phyloP scores from a whole-genome alignment of 805 yeast species.

The Ogataea sp. region DNA sequence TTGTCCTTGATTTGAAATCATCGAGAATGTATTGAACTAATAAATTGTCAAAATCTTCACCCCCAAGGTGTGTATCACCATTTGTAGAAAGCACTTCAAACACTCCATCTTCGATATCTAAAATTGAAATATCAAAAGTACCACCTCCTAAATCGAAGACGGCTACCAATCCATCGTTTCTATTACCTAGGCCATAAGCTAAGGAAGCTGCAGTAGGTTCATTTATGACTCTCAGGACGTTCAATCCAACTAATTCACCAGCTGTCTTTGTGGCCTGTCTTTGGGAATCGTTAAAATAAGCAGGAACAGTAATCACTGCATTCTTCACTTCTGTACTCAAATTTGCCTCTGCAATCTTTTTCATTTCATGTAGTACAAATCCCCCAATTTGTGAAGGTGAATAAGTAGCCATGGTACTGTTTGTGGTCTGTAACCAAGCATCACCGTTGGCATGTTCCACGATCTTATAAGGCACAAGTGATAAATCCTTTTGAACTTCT shows the following conservation, averaged over 20 bases:
- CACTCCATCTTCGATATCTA: constrained; percentile 95
- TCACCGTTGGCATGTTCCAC: constrained; percentile 89
- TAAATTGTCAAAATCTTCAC: constrained; percentile 83
- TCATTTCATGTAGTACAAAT: constrained; percentile 86
- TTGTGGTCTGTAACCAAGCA: constrained; percentile 83
- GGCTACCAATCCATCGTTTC: constrained; percentile 67
- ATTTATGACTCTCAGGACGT: constrained; percentile 77
- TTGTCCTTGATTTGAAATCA: constrained; percentile 67
- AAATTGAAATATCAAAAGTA: constrained; percentile 90
- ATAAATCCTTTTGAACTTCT: constrained; percentile 86
- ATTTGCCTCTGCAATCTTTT: constrained; percentile 84
- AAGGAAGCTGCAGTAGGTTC: constrained; percentile 90
- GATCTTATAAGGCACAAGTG: constrained; percentile 84
- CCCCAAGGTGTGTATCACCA: constrained; percentile 90
- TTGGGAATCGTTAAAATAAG: constrained; percentile 83
- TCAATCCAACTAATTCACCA: constrained; percentile 89
- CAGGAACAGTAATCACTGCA: constrained; percentile 88
- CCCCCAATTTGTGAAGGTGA: constrained; percentile 97
- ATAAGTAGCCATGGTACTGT: constrained; percentile 63
- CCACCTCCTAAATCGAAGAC: constrained; percentile 98
- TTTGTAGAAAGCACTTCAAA: constrained; percentile 93
- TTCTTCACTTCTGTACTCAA: constrained; percentile 72
- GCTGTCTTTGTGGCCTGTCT: constrained; percentile 92
- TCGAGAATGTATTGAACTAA: constrained; percentile 74
- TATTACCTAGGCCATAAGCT: constrained; percentile 80